Evolutionary conservation across 176 grass and related monocot genomes (phyloP), one percentile per base, ranked within the genome.

Genomic region (Thalia dealbata): DNA sequence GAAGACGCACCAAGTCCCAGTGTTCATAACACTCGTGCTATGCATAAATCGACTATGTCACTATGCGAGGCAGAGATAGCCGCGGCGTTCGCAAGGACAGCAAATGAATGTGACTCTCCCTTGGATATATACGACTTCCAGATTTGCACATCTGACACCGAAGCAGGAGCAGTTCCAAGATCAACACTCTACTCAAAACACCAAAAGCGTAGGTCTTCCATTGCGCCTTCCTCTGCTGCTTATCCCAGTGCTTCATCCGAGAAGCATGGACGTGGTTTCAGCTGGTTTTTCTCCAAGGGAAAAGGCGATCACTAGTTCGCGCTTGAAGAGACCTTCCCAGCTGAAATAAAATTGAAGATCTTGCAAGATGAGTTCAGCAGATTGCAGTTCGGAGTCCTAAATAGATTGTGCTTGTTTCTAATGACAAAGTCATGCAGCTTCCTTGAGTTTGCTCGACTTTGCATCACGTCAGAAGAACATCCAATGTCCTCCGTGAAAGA

Each of bases 221-320:
- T 41, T 50, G 12, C 73, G 15, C 56, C 64, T 24, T 77, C 62
- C 6, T 45, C 75, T 56, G 24, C 15, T 55, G 65, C 75, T 14
- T 67, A 54, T 2, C 44, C 75, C 50, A 71, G 25, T 50, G 42
- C n/a, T n/a, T n/a, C 2, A 14, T n/a, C 52, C 16, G 63, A 68
- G 62, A 68, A 67, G 27, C 75, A 77, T 38, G 75, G 75, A 11
- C 75, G 63, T 52, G 64, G 75, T 38, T 77, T 69, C 45, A 68
- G 75, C 48, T 50, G 75, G 50, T 77, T 77, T 68, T 77, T 77
- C 64, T 77, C 26, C 9, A 77, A 68, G 50, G 64, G 63, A 19
- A 77, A 56, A 64, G 52, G 50, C 5, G 75, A 77, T 24, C 43
- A 69, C 27, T 77, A 62, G 7, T 29, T 52, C 54, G 15, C 13